Evolutionary conservation across 139 green algal genomes (phyloP).

Genomic region (Chlamydomonas sp.): DNA sequence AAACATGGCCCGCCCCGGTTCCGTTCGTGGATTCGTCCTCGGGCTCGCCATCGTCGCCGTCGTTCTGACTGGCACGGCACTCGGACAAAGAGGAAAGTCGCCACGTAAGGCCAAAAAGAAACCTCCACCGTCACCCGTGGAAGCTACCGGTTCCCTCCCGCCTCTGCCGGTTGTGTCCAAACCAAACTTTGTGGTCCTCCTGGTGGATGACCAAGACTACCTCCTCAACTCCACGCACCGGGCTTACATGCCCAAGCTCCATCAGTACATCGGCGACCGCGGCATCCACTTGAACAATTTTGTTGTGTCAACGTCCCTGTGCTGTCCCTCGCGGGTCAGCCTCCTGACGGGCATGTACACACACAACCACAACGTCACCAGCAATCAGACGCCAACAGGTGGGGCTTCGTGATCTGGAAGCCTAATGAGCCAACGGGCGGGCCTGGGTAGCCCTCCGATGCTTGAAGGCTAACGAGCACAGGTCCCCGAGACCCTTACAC

Average conservation of each 20-base stretch:
- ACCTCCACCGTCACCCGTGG: too few relatives aligned
- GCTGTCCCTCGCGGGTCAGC: slow-evolving; percentile 35
- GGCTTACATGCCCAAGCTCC: slow-evolving; percentile 38
- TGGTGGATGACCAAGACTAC: slow-evolving; percentile 46
- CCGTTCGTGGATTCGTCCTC: too few relatives aligned
- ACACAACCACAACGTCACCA: slow-evolving; percentile 49
- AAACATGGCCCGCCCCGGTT: too few relatives aligned
- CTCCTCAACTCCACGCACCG: slow-evolving; percentile 20
- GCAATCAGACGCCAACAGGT: slow-evolving; percentile 28
- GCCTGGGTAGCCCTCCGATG: too few relatives aligned
- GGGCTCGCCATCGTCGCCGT: too few relatives aligned
- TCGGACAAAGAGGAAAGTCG: too few relatives aligned
- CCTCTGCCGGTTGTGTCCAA: not conserved
- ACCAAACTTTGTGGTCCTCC: slow-evolving; percentile 36
- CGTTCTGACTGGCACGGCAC: too few relatives aligned
- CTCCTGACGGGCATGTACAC: slow-evolving; percentile 27
- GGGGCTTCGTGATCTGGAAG: not conserved
- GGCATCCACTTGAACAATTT: slow-evolving; percentile 44
- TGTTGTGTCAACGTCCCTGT: slow-evolving; percentile 38
- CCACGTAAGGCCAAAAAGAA: too few relatives aligned
- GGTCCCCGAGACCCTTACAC: too few relatives aligned
- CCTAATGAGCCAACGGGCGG: not conserved
- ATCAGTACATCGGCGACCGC: slow-evolving; percentile 23
- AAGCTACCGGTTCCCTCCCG: not conserved
- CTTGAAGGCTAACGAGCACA: too few relatives aligned